phyloP scores from a whole-genome alignment of 306 rosid species.

The Sechiopsis laciniata region DNA sequence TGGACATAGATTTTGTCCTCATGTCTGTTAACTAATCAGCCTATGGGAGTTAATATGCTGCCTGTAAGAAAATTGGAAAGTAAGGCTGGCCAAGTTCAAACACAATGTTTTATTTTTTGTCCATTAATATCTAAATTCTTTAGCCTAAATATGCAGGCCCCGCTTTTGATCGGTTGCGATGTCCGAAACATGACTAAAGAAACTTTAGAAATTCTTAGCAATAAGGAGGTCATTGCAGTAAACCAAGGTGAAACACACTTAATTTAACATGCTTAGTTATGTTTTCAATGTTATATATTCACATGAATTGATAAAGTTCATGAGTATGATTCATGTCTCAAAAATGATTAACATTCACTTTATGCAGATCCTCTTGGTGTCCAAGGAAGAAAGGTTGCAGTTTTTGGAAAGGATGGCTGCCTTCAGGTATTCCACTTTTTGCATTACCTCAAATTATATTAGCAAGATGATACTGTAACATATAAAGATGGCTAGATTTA shows the following conservation, averaged over 20 bases:
- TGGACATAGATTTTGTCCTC: no score
- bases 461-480: conserved; percentile 5
- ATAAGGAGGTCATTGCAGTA: conserved; percentile 73
- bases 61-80: background rate
- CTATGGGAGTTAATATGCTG: background rate
- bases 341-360: background rate
- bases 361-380: conserved; percentile 77
- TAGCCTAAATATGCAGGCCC: conserved; percentile 60
- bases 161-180: conserved; percentile 81
- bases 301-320: background rate
- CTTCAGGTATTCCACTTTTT: conserved; percentile 45
- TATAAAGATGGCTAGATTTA: background rate
- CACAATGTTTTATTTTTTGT: background rate
- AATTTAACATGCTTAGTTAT: background rate
- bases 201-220: conserved; percentile 59
- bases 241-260: conserved; percentile 59
- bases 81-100: background rate
- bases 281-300: background rate
- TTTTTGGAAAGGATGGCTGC: conserved; percentile 57
- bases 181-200: conserved; percentile 71
- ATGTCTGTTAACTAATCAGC: background rate
- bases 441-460: background rate
- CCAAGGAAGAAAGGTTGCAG: conserved; percentile 81
- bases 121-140: conserved; percentile 8
- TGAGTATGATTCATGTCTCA: background rate